A percentile compares a stretch with the other conserved stretches of the same genome.
phyloP scores from a whole-genome alignment of 257 asterid species.

The Solanum virginianum region DNA sequence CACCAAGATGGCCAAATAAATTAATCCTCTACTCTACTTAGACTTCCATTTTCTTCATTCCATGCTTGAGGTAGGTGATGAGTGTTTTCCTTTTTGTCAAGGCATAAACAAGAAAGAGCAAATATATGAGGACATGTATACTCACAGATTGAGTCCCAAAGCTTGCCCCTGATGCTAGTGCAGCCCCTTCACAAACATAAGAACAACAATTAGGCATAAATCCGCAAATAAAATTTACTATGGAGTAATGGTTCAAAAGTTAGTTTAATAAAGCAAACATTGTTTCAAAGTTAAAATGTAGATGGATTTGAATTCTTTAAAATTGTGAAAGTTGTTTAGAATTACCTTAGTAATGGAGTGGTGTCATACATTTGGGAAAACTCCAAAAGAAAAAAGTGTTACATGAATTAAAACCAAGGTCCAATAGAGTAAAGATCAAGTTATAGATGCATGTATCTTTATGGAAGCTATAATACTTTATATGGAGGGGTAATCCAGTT shows the following conservation, averaged over 20 bases:
- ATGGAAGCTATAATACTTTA: neutral
- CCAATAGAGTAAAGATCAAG: neutral
- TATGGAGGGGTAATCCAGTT: neutral
- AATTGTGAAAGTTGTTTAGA: neutral
- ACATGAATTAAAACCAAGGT: neutral
- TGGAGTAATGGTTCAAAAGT: neutral
- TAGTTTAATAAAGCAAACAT: neutral
- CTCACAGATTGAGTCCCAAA: slow-evolving; percentile 72
- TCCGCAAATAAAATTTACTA: neutral
- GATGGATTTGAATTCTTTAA: neutral
- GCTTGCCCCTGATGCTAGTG: slow-evolving; percentile 78
- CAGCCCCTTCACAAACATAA: slow-evolving; percentile 47
- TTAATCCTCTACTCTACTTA: neutral
- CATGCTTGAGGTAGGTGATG: neutral
- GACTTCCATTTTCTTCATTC: neutral
- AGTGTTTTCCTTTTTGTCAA: neutral
- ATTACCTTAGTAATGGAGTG: neutral
- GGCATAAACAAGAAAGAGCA: neutral
- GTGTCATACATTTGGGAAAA: neutral
- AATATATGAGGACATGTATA: neutral
- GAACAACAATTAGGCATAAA: neutral
- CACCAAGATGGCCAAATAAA: neutral
- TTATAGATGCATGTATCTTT: neutral
- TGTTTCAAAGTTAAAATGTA: neutral
- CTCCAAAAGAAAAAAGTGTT: neutral